Conservation (phyloP, 148 eudicot genomes). For the Gaultheria prostrata region DNA sequence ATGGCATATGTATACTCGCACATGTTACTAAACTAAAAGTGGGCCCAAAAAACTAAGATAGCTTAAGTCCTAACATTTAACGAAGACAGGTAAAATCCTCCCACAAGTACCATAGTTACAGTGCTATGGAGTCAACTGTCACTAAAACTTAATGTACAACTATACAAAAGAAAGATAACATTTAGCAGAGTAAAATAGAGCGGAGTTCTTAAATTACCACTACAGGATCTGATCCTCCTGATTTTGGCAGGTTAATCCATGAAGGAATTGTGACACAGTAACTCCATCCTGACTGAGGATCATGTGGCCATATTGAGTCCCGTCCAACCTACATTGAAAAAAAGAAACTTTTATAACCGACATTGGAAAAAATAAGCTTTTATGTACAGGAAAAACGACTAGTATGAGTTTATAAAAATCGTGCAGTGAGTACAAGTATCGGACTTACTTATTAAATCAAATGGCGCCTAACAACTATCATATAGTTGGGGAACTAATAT, state of each 20-base stretch:
- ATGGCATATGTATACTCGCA: background rate
- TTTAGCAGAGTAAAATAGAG: background rate
- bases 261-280: slow-evolving; percentile 95
- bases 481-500: background rate
- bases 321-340: slow-evolving; percentile 60
- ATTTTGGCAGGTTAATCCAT: slow-evolving; percentile 62
- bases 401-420: background rate
- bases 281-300: slow-evolving; percentile 85
- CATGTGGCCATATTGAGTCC: slow-evolving; percentile 86
- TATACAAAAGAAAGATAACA: background rate
- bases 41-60: background rate
- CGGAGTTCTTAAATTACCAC: slow-evolving; percentile 45
- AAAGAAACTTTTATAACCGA: background rate
- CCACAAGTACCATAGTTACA: background rate
- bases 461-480: background rate
- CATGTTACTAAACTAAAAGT: background rate
- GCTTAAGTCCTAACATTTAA: background rate
- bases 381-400: background rate
- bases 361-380: background rate
- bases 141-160: background rate
- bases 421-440: background rate
- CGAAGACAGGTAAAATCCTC: background rate
- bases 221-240: slow-evolving; percentile 65
- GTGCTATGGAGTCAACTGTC: background rate
- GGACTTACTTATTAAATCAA: background rate